Evolutionary conservation across 2,329 filamentous ascomycete species (phyloP).

Genomic region (Penicillium crustosum): DNA sequence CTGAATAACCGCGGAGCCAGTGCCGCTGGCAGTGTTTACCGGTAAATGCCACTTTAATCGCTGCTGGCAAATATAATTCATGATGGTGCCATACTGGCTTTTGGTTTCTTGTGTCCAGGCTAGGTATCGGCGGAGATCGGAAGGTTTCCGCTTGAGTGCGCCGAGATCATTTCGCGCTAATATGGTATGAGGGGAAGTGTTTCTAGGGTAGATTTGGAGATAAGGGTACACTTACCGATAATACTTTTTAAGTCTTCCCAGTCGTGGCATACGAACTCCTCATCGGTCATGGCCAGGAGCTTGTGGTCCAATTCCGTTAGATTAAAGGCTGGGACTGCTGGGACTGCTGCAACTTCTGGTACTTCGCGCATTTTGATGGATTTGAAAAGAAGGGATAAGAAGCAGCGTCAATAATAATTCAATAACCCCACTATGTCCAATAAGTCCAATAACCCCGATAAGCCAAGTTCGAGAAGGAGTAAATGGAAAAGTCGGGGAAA

Average conservation of each 20-base stretch:
- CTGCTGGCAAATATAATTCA: conserved; percentile 56
- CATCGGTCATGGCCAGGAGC: conserved; percentile 52
- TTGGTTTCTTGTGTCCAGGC: conserved; percentile 58
- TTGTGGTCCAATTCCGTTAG: conserved; percentile 52
- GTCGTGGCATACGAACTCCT: conserved; percentile 52
- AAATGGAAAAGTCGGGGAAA: conserved; percentile 12
- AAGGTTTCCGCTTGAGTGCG: conserved; percentile 59
- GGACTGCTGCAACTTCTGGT: not conserved
- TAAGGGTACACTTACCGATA: conserved; percentile 45
- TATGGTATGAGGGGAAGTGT: conserved; percentile 8
- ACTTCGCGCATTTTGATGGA: conserved; percentile 12
- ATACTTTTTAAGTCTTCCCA: conserved; percentile 55
- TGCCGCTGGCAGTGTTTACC: not conserved
- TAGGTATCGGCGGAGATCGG: conserved; percentile 60
- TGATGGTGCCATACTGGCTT: conserved; percentile 56
- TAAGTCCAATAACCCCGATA: not conserved
- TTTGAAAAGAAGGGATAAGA: not conserved
- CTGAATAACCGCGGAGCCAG: conserved; percentile 25
- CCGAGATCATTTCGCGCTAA: conserved; percentile 54
- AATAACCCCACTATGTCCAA: not conserved
- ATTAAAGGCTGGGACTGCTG: conserved; percentile 41
- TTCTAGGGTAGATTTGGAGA: conserved; percentile 6
- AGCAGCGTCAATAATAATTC: no score
- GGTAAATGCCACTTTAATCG: conserved; percentile 54
- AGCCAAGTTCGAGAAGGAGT: not conserved